These are phyloP conservation scores for Botryotinia convoluta DNA, from an alignment of 2,329 filamentous ascomycete genomes.

Conservation along the genomic window DNA sequence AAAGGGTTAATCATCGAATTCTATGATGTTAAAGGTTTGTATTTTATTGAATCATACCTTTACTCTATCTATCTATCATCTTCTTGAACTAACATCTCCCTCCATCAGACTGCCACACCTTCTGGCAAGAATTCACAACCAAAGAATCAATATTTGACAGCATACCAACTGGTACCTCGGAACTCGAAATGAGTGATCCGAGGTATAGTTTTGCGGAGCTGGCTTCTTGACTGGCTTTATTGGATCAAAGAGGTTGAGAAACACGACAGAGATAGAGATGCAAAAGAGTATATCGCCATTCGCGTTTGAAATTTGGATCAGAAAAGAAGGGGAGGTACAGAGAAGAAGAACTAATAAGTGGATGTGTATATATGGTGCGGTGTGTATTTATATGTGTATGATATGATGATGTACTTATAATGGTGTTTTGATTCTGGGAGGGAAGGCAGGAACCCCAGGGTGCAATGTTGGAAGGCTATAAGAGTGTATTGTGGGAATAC, in stretches of 20 bases:
- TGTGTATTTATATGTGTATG: no score
- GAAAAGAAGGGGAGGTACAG: no score
- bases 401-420: no score
- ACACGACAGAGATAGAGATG: neutral
- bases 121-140: neutral
- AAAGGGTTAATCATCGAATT: neutral
- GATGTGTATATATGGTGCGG: no score
- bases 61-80: no score
- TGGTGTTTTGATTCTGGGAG: rapidly evolving
- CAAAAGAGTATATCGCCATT: no score
- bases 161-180: neutral
- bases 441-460: rapidly evolving
- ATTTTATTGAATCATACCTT: no score
- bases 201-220: neutral
- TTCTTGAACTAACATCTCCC: neutral
- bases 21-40: neutral
- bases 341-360: no score
- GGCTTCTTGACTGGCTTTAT: neutral
- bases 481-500: no score
- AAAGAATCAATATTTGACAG: neutral
- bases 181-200: neutral
- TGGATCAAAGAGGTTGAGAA: neutral
- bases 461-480: no score
- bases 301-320: no score
- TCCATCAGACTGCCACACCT: neutral